Percentiles rank a stretch among this genome's conserved stretches.
Evolutionary conservation across 768 basidiomycete genomes (phyloP).

Genomic region (Lactifluus volemus): DNA sequence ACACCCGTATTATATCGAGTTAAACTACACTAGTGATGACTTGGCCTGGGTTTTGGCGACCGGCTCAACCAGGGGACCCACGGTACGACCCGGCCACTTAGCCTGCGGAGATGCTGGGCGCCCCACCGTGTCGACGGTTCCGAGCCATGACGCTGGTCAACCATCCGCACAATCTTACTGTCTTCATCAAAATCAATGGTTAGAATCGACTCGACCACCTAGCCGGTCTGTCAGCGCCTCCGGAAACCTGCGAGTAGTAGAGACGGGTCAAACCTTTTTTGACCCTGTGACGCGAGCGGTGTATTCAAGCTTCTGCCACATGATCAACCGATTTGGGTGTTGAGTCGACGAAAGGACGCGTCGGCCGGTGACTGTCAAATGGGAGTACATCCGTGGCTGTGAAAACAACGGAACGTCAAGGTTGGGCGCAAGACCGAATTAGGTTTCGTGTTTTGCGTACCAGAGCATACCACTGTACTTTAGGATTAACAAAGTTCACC

Average conservation of each 20-base stretch:
- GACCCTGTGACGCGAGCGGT: slow-evolving; percentile 41
- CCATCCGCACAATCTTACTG: slow-evolving; percentile 48
- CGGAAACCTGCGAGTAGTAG: not conserved
- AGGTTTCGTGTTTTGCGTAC: slow-evolving; percentile 26
- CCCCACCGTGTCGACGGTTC: slow-evolving; percentile 43
- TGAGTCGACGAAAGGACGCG: slow-evolving; percentile 53
- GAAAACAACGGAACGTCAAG: not conserved
- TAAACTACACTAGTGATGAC: slow-evolving; percentile 3
- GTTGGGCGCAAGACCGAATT: not conserved
- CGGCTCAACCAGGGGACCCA: slow-evolving; percentile 48
- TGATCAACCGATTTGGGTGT: slow-evolving; percentile 51
- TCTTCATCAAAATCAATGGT: slow-evolving; percentile 57
- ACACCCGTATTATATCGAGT: not conserved
- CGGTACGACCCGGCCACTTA: slow-evolving; percentile 42
- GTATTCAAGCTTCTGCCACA: slow-evolving; percentile 53
- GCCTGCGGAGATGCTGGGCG: slow-evolving; percentile 36
- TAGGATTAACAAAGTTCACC: not conserved
- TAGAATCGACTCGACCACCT: slow-evolving; percentile 55
- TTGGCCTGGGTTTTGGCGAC: slow-evolving; percentile 33
- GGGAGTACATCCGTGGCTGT: slow-evolving; percentile 47
- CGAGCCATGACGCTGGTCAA: slow-evolving; percentile 54
- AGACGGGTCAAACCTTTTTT: slow-evolving; percentile 36
- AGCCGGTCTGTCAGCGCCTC: not conserved
- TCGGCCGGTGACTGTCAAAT: slow-evolving; percentile 40
- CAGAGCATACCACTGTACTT: slow-evolving; percentile 42